Evolutionary conservation across 176 grass and related monocot species (phyloP).

Genomic region (Cenchrus americanus): DNA sequence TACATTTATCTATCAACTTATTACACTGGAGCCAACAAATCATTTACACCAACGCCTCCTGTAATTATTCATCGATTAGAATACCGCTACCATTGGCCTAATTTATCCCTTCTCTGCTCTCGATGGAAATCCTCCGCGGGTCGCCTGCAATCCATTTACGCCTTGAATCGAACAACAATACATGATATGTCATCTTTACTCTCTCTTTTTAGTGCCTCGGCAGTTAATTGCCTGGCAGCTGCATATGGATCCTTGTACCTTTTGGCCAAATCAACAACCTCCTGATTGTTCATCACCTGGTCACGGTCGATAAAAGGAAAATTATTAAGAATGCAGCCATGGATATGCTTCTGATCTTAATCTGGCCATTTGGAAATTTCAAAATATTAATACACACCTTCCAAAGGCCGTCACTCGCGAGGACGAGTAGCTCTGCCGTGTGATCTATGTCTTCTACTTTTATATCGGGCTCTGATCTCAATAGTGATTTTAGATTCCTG

Average conservation of each 20-base stretch:
- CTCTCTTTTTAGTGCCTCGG: conserved; percentile 66
- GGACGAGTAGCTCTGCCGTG: conserved; percentile 69
- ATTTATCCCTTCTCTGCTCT: conserved; percentile 1
- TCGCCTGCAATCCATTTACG: conserved; percentile 35
- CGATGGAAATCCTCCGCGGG: conserved; percentile 2
- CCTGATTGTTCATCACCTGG: conserved; percentile 73
- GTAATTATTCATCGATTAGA: conserved; percentile 43
- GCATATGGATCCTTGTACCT: conserved; percentile 72
- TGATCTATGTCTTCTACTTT: conserved; percentile 60
- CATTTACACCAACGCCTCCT: conserved; percentile 49
- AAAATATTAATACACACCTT: conserved; percentile 61
- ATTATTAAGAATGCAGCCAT: conserved; percentile 26
- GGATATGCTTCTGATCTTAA: conserved; percentile 26
- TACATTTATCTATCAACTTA: conserved; percentile 38
- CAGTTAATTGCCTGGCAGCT: conserved; percentile 66
- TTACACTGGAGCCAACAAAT: conserved; percentile 39
- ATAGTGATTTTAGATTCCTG: conserved; percentile 72
- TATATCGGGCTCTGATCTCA: conserved; percentile 81
- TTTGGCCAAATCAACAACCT: conserved; percentile 72
- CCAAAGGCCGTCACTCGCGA: conserved; percentile 86
- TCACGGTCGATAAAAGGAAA: conserved; percentile 15
- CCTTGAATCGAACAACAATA: conserved; percentile 79
- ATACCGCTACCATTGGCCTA: conserved; percentile 23
- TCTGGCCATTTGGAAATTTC: conserved; percentile 1
- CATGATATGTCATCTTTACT: conserved; percentile 95